Evolutionary conservation across 768 basidiomycete species (phyloP).

Genomic region (Sporobolomyces phaffii): DNA sequence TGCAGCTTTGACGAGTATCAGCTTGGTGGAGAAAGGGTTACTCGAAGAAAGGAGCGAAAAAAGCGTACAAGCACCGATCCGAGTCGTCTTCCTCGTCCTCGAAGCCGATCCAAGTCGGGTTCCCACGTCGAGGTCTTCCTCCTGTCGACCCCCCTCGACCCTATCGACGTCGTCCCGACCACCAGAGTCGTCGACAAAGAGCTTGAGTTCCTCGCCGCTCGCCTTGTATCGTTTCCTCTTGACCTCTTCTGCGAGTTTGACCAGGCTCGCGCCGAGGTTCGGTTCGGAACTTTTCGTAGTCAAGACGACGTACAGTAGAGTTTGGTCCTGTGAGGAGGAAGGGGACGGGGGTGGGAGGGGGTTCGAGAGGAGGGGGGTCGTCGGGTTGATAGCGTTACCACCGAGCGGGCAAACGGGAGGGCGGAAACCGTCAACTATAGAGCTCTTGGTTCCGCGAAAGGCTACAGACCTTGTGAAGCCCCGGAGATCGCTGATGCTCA

Average conservation of each 20-base stretch:
- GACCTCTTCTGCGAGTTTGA: constrained; percentile 14
- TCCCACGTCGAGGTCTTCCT: too few relatives aligned
- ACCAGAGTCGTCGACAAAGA: constrained; percentile 23
- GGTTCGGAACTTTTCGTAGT: background rate
- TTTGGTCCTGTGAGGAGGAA: background rate
- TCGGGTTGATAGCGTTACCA: too few relatives aligned
- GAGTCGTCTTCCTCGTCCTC: too few relatives aligned
- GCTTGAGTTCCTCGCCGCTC: constrained; percentile 20
- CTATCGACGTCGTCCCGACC: background rate
- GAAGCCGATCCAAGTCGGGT: too few relatives aligned
- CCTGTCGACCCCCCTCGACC: background rate
- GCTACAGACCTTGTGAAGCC: background rate
- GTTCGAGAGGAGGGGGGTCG: too few relatives aligned
- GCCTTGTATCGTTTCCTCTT: constrained; percentile 21
- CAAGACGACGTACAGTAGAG: constrained; percentile 13
- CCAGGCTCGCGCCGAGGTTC: background rate
- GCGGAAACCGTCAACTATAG: too few relatives aligned
- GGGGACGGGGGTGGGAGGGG: background rate
- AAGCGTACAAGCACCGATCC: background rate
- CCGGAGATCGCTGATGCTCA: background rate
- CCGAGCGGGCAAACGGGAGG: too few relatives aligned
- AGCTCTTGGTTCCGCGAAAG: too few relatives aligned
- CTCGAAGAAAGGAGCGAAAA: background rate
- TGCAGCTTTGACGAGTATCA: background rate
- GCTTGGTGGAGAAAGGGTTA: background rate